phyloP scores from a whole-genome alignment of 1,284 basidiomycete genomes.

The Rhodotorula sp. region DNA sequence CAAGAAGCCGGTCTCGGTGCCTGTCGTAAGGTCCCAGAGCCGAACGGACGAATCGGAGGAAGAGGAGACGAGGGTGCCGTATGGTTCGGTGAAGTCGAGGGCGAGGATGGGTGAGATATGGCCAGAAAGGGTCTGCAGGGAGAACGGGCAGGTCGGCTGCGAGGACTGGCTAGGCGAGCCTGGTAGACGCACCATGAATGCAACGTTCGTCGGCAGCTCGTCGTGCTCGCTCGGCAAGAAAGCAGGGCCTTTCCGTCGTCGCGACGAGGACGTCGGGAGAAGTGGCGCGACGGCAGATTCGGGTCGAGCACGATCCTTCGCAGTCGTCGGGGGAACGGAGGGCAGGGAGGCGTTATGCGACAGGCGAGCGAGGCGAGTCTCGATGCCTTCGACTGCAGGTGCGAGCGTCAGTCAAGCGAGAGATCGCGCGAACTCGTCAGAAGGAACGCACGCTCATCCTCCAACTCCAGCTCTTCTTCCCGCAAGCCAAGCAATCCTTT shows the following conservation, averaged over 20 bases:
- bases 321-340: background rate
- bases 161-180: background rate
- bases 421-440: constrained; percentile 5
- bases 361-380: constrained; percentile 49
- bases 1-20: constrained; percentile 69
- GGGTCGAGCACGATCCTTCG: background rate
- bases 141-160: background rate
- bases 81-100: constrained; percentile 94
- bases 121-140: constrained; percentile 67
- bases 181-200: constrained; percentile 78
- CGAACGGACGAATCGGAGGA: constrained; percentile 59
- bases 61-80: constrained; percentile 86
- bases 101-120: constrained; percentile 80
- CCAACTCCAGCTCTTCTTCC: constrained; percentile 92
- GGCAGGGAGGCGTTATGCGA: constrained; percentile 3
- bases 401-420: too few relatives aligned
- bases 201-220: constrained; percentile 86
- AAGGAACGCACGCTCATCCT: constrained; percentile 74
- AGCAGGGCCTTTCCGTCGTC: constrained; percentile 79
- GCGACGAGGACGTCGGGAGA: constrained; percentile 50
- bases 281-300: constrained; percentile 22
- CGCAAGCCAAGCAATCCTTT: constrained; percentile 79
- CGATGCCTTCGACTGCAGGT: constrained; percentile 74
- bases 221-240: constrained; percentile 98
- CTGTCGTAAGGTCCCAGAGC: constrained; percentile 79